These are phyloP conservation scores for Aspergillus cristatus DNA, from an alignment of 495 filamentous ascomycete genomes.

Conservation along the genomic window DNA sequence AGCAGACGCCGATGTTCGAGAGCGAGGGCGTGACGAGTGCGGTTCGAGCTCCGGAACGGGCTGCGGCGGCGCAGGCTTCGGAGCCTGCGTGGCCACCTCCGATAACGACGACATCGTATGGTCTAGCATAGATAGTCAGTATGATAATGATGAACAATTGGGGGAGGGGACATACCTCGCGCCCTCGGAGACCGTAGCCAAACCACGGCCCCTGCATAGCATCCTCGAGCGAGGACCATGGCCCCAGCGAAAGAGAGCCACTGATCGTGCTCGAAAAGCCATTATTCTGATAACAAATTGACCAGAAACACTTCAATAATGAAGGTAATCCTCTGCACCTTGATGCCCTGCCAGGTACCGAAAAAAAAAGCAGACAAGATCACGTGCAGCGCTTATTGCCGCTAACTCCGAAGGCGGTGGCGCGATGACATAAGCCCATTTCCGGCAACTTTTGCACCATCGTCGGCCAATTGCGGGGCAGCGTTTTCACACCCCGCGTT, in stretches of 20 bases:
- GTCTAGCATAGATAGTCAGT: constrained; percentile 29
- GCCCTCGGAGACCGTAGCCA: constrained; percentile 41
- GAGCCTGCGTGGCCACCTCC: constrained; percentile 93
- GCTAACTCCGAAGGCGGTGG: constrained; percentile 18
- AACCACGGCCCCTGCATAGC: constrained; percentile 16
- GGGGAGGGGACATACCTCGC: constrained; percentile 23
- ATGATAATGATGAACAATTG: neutral
- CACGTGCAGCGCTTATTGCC: constrained; percentile 14
- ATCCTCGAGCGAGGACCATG: constrained; percentile 16
- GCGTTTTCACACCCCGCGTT: constrained; percentile 40
- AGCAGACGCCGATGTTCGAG: constrained; percentile 89
- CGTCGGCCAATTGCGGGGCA: constrained; percentile 29
- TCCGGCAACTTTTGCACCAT: constrained; percentile 17
- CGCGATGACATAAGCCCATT: neutral
- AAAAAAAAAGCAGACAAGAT: constrained; percentile 11
- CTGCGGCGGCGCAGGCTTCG: constrained; percentile 90
- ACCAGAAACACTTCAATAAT: too few species aligned
- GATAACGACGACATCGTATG: constrained; percentile 90
- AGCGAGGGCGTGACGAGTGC: constrained; percentile 80
- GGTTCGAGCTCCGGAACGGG: constrained; percentile 80
- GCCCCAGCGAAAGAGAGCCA: constrained; percentile 23
- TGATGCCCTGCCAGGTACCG: constrained; percentile 1
- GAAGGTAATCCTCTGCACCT: neutral
- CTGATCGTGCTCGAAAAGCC: constrained; percentile 27
- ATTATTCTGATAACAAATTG: constrained; percentile 11